A percentile compares a stretch with the other conserved stretches of the same genome.
phyloP scores from a whole-genome alignment of 148 eudicot species.

The Hydrangea macrophylla region DNA sequence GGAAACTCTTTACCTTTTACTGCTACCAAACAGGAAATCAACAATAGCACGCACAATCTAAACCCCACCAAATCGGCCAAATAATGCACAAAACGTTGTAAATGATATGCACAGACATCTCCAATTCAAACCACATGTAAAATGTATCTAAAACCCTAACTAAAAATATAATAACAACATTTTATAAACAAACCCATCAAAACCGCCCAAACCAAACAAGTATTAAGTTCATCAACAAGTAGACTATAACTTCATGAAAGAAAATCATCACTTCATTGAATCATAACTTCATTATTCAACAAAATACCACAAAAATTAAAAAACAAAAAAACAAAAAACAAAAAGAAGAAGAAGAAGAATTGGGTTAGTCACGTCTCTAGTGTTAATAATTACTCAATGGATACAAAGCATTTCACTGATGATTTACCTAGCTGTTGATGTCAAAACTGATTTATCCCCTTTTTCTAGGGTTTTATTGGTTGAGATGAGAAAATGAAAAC shows the following conservation, averaged over 20 bases:
- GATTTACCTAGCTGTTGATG: not conserved
- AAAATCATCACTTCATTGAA: too few relatives aligned
- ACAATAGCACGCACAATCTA: not conserved
- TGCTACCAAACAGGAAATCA: not conserved
- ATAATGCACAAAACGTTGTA: not conserved
- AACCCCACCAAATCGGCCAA: not conserved
- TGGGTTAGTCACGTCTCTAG: not conserved
- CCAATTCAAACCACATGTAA: not conserved
- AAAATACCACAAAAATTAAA: too few relatives aligned
- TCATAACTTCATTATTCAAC: too few relatives aligned
- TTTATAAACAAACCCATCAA: not conserved
- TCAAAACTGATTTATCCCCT: conserved; percentile 1
- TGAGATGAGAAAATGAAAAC: not conserved
- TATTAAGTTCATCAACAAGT: not conserved
- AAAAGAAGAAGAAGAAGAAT: not conserved
- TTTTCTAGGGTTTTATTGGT: conserved; percentile 6
- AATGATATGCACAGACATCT: not conserved
- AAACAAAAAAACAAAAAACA: not conserved
- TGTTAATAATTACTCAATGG: too few relatives aligned
- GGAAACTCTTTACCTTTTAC: not conserved
- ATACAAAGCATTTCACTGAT: not conserved
- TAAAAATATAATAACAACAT: not conserved
- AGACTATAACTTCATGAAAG: not conserved
- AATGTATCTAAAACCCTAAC: not conserved
- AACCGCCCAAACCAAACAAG: not conserved